Base-by-base conservation (phyloP, 2,329 filamentous ascomycete species). In the Nectriaceae sp. region DNA sequence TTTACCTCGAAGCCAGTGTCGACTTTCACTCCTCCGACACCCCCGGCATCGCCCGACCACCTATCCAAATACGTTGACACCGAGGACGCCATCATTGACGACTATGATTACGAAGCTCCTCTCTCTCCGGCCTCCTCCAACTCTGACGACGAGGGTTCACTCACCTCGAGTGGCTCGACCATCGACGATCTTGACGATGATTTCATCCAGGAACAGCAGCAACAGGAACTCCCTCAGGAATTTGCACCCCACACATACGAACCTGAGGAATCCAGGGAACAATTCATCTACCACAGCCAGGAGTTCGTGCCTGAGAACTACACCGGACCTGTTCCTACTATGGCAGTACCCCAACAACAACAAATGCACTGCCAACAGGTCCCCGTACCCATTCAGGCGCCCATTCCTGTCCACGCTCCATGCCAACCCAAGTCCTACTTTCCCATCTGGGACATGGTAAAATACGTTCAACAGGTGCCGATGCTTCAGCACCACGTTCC, bases 1-100 rank as follows among this genome's bases (percentile, higher is more conserved):
- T 90, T 97, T 69, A 95, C 87, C 50, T 75, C 70, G 40, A 76
- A 66, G 55, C 48, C 62, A 47, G 56, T 66, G 64, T 49, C 65
- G 56, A 36, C 57, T 51, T 53, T 68, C 61, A 56, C 63, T n/a
- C 60, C 73, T 49, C 64, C 69, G 18, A 68, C 71, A 16, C 71
- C 73, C 10, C 71, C 75, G 41, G 67, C 66, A 21, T 74, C 75
- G 33, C 74, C 76, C 33, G 70, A 74, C 56, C 71, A 74, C 55
- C 59, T 65, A 26, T 59, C 65, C 38, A 65, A 74, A 65, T 78
- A 77, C 72, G 73, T 77, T 74, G 64, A 68, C 55, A 70, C 66
- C 56, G 76, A 80, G 67, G 67, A 76, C 50, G 70, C 72, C 46
- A 67, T 71, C 53, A 64, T 75, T 26, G 68, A 73, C 44, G 69